phyloP scores from a whole-genome alignment of 208 protist species.

The Acanthamoeba sp. region DNA sequence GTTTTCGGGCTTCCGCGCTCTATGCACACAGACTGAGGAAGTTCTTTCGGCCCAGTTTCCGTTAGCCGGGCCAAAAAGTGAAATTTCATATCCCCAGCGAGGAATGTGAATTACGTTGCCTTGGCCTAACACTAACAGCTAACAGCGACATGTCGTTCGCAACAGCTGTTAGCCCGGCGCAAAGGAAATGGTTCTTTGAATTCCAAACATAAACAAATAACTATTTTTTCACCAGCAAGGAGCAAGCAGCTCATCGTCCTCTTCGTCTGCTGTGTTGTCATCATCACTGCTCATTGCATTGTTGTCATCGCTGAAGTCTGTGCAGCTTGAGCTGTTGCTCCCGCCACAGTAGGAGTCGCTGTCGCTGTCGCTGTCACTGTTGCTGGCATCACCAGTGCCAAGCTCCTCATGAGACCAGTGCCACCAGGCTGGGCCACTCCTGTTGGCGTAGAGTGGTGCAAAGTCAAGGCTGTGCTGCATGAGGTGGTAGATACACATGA shows the following conservation, averaged over 20 bases:
- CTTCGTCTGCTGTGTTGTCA: no score
- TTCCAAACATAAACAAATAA: no score
- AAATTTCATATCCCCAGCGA: not conserved
- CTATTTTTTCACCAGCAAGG: no score
- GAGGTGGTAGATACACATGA: slow-evolving; percentile 23
- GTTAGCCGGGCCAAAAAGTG: slow-evolving; percentile 13
- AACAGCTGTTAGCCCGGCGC: no score
- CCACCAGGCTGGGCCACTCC: not conserved
- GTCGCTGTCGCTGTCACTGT: not conserved
- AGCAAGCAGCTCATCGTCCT: no score
- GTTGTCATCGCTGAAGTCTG: no score
- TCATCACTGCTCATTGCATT: no score
- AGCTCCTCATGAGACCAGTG: not conserved
- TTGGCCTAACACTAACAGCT: not conserved
- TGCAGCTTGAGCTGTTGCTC: no score
- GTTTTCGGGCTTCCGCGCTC: no score
- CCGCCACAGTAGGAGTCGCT: no score
- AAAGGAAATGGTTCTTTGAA: no score
- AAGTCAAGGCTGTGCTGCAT: not conserved
- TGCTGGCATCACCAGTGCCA: not conserved
- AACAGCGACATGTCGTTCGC: not conserved
- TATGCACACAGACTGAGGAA: no score
- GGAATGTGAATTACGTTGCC: slow-evolving; percentile 15
- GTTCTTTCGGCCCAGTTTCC: slow-evolving; percentile 1
- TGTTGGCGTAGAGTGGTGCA: slow-evolving; percentile 38